phyloP scores from a whole-genome alignment of 495 filamentous ascomycete species.

The Thermothielavioides terrestris region DNA sequence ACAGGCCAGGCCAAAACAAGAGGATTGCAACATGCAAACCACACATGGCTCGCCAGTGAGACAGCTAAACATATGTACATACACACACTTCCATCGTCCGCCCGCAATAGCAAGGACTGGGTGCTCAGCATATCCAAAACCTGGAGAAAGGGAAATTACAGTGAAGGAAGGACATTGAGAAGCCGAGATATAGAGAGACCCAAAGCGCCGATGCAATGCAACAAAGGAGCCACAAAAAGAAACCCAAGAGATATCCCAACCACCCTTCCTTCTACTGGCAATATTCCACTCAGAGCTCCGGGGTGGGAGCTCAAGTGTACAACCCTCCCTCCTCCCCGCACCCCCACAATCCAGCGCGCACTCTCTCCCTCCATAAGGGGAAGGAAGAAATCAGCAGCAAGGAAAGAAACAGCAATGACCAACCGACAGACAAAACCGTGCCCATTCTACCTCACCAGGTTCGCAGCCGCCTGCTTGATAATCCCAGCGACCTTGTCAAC shows the following conservation, averaged over 20 bases:
- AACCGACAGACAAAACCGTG: too few species aligned
- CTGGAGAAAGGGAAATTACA: neutral
- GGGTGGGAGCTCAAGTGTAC: too few species aligned
- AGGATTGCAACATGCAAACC: too few species aligned
- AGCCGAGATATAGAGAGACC: neutral
- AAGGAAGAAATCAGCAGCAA: neutral
- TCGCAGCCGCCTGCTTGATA: slow-evolving; percentile 52
- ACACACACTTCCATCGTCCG: too few species aligned
- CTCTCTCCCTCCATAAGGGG: neutral
- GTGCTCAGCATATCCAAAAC: neutral
- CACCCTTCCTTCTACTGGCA: too few species aligned
- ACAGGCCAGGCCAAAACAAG: neutral
- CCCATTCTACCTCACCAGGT: slow-evolving; percentile 6
- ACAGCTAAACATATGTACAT: too few species aligned
- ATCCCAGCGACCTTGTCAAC: slow-evolving; percentile 64
- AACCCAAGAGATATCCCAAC: too few species aligned
- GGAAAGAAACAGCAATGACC: neutral
- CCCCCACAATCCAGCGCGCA: neutral
- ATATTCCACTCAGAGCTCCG: too few species aligned
- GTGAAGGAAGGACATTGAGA: neutral
- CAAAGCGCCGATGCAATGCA: slow-evolving; percentile 11
- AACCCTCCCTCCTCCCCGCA: too few species aligned
- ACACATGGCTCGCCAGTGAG: too few species aligned
- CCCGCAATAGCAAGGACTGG: too few species aligned
- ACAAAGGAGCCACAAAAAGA: too few species aligned